Evolutionary conservation across 768 basidiomycete genomes (phyloP), one percentile per base, ranked within the genome.

Genomic region (Nidularia pulvinata): DNA sequence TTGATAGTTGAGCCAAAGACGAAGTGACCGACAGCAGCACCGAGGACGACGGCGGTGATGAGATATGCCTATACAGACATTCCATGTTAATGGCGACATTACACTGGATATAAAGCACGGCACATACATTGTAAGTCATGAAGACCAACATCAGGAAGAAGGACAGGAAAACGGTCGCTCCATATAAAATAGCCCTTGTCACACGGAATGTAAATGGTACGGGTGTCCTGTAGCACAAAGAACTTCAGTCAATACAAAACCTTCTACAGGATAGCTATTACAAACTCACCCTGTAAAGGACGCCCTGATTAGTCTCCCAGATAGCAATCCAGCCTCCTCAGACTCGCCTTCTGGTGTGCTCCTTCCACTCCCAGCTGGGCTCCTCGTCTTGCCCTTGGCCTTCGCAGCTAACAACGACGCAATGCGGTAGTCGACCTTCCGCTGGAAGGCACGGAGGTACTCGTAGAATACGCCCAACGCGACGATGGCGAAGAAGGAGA

Each of bases 71-170:
- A 59, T 1, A 46, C 33, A 14, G 9, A 32, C 7, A 13, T 9
- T 48, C 19, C 6, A 44, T 14, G 49, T 49, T 45, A 52, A 6
- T 54, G 39, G 58, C 43, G 43, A 33, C 2, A 43, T 34, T 49
- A 6, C 25, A 30, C 44, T 54, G 10, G 48, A 46, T 22, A 7
- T 16, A 39, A 6, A 39, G 33, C 33, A 34, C 32, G 25, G 9
- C 22, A 73, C 90, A 63, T 54, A 93, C 92, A 59, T 97, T 97
- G 73, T 95, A 97, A 4, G 94, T 96, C 94, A 97, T 96, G 70
- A 93, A 95, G 39, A 96, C 86, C 54, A 97, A 75, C 94, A 97
- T 97, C 65, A 93, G 82, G 81, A 93, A 92, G 77, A 89, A 91
- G 35, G 91, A 91, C 54, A 93, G 68, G 67, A 88, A 87, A 19